Conservation (phyloP, 164 flowering plant species). For the Nymphaea colorata region DNA sequence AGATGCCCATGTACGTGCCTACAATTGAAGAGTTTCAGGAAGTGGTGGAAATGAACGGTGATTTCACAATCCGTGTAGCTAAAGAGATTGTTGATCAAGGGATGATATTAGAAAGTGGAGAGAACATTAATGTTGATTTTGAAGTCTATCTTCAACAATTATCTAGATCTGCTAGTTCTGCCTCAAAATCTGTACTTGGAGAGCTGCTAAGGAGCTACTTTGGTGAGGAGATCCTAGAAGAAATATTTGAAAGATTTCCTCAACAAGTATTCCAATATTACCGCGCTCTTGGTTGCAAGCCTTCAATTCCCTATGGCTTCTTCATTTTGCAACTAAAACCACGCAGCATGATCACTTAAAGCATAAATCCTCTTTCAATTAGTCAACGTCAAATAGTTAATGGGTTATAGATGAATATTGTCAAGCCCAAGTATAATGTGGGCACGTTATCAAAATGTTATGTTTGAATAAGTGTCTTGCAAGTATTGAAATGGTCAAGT, state of each 20-base stretch:
- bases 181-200: not conserved
- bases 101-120: not conserved
- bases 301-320: too few species aligned
- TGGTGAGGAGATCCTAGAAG: conserved; percentile 28
- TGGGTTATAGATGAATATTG: too few species aligned
- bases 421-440: too few species aligned
- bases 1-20: conserved; percentile 12
- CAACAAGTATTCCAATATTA: too few species aligned
- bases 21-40: conserved; percentile 1
- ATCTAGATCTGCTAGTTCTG: not conserved
- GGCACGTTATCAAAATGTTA: too few species aligned
- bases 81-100: not conserved
- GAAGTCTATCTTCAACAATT: not conserved
- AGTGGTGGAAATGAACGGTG: conserved; percentile 6
- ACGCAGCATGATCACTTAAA: too few species aligned
- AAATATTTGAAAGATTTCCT: conserved; percentile 11
- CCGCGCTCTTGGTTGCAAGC: too few species aligned
- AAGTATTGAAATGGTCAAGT: too few species aligned
- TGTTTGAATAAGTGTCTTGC: too few species aligned
- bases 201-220: conserved; percentile 27
- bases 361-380: too few species aligned
- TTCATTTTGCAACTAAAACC: too few species aligned
- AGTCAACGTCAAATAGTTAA: too few species aligned
- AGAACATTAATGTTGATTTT: not conserved
- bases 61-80: not conserved